Evolutionary conservation across 257 asterid genomes (phyloP).

Genomic region (Nemophila menziesii): DNA sequence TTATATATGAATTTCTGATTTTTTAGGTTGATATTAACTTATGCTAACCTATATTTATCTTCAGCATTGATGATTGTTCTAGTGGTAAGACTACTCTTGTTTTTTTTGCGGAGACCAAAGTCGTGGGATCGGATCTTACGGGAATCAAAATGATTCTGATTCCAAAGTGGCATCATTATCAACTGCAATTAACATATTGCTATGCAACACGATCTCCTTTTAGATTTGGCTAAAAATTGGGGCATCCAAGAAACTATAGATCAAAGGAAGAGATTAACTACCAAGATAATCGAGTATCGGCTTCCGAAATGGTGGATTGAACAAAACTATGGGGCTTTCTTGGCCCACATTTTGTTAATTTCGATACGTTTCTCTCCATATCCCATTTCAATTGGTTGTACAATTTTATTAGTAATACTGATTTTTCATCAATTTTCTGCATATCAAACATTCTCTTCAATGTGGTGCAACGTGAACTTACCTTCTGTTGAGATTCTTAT

Average conservation of each 20-base stretch:
- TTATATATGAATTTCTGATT: no score
- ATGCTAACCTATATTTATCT: no score
- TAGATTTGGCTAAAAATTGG: conserved; percentile 21
- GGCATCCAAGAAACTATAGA: conserved; percentile 12
- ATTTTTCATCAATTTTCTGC: conserved; percentile 6
- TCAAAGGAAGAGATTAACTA: conserved; percentile 15
- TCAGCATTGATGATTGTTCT: no score
- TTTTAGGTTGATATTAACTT: no score
- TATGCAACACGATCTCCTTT: conserved; percentile 26
- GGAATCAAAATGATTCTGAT: no score
- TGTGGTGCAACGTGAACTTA: conserved; percentile 12
- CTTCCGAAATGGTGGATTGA: conserved; percentile 19
- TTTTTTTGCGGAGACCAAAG: no score
- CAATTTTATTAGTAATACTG: no score
- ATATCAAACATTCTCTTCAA: conserved; percentile 17
- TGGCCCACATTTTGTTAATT: conserved; percentile 18
- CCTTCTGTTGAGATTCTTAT: conserved; percentile 22
- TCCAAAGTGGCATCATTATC: conserved; percentile 10
- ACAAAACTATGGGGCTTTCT: conserved; percentile 11
- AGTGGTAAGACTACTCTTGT: no score
- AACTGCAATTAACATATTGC: conserved; percentile 18
- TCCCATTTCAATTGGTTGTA: not conserved
- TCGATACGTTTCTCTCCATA: conserved; percentile 17
- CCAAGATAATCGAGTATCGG: conserved; percentile 13
- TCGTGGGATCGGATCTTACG: no score